Conservation (phyloP, 176 grass and related monocot species). For the Triticum timopheevii region DNA sequence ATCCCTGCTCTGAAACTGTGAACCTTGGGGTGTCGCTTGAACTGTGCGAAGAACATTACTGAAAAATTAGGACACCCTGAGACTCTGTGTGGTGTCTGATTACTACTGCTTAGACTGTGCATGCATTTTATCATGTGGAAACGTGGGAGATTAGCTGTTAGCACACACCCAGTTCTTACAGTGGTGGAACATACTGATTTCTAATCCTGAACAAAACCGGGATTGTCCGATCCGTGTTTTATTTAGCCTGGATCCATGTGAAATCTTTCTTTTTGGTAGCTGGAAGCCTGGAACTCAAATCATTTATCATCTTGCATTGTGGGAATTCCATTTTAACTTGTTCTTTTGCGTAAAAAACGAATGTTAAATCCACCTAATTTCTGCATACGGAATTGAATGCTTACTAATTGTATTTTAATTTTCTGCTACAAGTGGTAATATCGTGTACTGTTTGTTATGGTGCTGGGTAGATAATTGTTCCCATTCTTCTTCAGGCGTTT, state of each 20-base stretch:
- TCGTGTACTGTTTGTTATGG: background rate
- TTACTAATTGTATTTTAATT: background rate
- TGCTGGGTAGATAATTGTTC: background rate
- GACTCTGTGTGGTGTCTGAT: background rate
- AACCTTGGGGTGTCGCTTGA: background rate
- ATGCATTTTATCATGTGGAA: background rate
- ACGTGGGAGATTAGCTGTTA: background rate
- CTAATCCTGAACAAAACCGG: background rate
- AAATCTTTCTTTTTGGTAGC: constrained; percentile 2
- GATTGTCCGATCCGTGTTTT: background rate
- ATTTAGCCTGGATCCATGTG: background rate
- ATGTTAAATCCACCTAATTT: background rate
- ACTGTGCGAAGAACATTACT: background rate
- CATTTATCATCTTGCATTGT: background rate
- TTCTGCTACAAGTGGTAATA: background rate
- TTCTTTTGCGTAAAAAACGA: background rate
- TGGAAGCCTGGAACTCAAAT: background rate
- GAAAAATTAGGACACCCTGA: background rate
- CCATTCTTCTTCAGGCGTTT: constrained; percentile 14
- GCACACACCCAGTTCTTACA: background rate
- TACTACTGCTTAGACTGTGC: background rate
- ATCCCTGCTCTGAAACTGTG: background rate
- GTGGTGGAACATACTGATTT: background rate
- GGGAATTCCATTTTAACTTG: background rate
- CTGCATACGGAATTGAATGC: background rate